Base-by-base conservation (phyloP, 345 rosid species). In the Leavenworthia alabamica region DNA sequence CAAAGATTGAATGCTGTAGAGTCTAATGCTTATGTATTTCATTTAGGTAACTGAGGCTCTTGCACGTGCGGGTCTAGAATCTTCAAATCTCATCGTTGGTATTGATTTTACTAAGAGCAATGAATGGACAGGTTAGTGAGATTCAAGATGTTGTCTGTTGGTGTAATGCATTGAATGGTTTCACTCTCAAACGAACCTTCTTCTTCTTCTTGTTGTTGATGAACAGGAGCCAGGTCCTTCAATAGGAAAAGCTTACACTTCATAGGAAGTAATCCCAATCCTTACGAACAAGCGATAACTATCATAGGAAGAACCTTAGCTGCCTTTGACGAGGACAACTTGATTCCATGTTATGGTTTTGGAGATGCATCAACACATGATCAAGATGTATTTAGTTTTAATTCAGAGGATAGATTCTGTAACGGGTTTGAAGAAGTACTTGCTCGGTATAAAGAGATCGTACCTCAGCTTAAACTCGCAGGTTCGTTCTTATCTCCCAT, bases 331-430 rank as follows among this genome's bases (percentile, higher is more conserved):
- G 99, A 93, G 59, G 99, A 93, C 64, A 93, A 90, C 71, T 56
- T 80, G 70, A 90, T 93, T 79, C 99, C 99, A 0, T 93, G 99
- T 70, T 93, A 58, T 28, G 99, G 99, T 59, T 93, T 93, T 66
- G 99, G 99, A 66, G 99, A 93, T 75, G 97, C 97, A 50, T 86
- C 96, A 52, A 93, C 99, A 1, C 95, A 90, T 68, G 99, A 93
- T 72, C 96, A 84, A 75, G 95, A 93, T 28, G 89, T 93, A 72
- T 93, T 93, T 75, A 72, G 92, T 72, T 93, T 93, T 76, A 66
- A 71, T 70, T 77, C 80, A 10, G 86, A 80, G 15, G 90, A 72
- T 45, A 78, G 80, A n/a, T n/a, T n/a, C 68, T 93, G 99, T 75
- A 72, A 93, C 67, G 99, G 99, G 46, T 93, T 93, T 64, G 99